phyloP scores from a whole-genome alignment of 495 filamentous ascomycete species.

The Cudoniella acicularis region DNA sequence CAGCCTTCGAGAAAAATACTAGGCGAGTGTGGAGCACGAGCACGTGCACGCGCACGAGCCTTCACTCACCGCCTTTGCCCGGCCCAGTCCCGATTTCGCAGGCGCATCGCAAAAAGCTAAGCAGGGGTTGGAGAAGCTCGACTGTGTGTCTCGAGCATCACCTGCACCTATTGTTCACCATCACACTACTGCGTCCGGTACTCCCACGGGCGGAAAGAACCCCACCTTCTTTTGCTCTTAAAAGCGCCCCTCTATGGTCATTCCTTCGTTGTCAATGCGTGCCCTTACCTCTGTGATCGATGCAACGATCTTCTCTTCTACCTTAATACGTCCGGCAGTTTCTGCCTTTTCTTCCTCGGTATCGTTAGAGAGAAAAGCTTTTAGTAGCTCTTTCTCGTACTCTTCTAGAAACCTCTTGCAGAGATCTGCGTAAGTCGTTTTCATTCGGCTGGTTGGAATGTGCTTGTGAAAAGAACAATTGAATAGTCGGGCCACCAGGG shows the following conservation, averaged over 20 bases:
- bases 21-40: not conserved
- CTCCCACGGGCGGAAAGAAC: not conserved
- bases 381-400: conserved; percentile 11
- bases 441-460: not conserved
- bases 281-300: conserved; percentile 19
- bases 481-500: too few species aligned
- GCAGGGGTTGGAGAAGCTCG: not conserved
- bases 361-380: conserved; percentile 22
- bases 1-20: not conserved
- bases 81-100: not conserved
- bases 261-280: conserved; percentile 22
- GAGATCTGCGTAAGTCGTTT: conserved; percentile 7
- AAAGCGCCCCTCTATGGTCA: not conserved
- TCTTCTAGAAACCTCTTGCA: conserved; percentile 7
- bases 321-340: conserved; percentile 15
- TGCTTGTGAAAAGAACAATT: not conserved
- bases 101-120: not conserved
- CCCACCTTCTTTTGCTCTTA: conserved; percentile 13
- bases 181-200: not conserved
- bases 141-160: conserved; percentile 2
- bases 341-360: conserved; percentile 10
- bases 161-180: not conserved
- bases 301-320: conserved; percentile 21
- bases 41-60: not conserved
- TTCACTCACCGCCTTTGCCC: conserved; percentile 1